These are phyloP conservation scores for Globisporangium okanoganense DNA, from an alignment of 352 stramenopile genomes.

Conservation along the genomic window DNA sequence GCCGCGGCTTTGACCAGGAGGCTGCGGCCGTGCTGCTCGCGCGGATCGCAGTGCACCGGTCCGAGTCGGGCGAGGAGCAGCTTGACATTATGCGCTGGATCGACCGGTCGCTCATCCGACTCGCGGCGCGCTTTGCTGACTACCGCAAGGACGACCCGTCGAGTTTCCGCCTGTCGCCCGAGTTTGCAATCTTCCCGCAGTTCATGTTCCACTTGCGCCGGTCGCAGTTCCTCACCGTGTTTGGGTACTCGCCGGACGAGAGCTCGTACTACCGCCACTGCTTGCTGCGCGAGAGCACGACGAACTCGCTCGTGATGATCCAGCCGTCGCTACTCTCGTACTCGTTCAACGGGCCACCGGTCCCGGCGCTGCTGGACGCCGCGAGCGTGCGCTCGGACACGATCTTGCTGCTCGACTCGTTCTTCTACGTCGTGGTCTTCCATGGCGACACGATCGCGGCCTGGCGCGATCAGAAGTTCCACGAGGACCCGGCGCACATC, in stretches of 20 bases:
- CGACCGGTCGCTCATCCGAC: conserved; percentile 97
- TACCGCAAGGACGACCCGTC: conserved; percentile 98
- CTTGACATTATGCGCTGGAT: conserved; percentile 89
- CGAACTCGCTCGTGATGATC: conserved; percentile 99
- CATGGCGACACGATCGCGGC: conserved; percentile 99
- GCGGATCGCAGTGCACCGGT: conserved; percentile 83
- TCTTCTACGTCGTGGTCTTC: conserved; percentile 99
- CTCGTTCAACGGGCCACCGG: conserved; percentile 90
- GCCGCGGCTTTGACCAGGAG: conserved; percentile 98
- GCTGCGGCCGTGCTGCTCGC: conserved; percentile 97
- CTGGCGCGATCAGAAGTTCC: conserved; percentile 97
- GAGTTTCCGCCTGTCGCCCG: conserved; percentile 94
- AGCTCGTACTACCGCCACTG: conserved; percentile 96
- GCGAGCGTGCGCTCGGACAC: conserved; percentile 95
- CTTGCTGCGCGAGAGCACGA: conserved; percentile 94
- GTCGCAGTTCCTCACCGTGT: conserved; percentile 99
- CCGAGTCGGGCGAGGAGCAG: conserved; percentile 82
- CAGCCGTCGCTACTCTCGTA: conserved; percentile 99
- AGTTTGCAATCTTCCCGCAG: conserved; percentile 99
- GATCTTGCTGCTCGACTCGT: conserved; percentile 99
- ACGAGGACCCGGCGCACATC: conserved; percentile 93
- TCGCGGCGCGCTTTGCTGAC: conserved; percentile 98
- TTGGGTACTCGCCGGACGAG: conserved; percentile 99
- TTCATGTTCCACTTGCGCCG: conserved; percentile 99
- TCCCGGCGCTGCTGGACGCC: conserved; percentile 88